Evolutionary conservation across 345 rosid species (phyloP).

Genomic region (Eucalyptus erythrocorys): DNA sequence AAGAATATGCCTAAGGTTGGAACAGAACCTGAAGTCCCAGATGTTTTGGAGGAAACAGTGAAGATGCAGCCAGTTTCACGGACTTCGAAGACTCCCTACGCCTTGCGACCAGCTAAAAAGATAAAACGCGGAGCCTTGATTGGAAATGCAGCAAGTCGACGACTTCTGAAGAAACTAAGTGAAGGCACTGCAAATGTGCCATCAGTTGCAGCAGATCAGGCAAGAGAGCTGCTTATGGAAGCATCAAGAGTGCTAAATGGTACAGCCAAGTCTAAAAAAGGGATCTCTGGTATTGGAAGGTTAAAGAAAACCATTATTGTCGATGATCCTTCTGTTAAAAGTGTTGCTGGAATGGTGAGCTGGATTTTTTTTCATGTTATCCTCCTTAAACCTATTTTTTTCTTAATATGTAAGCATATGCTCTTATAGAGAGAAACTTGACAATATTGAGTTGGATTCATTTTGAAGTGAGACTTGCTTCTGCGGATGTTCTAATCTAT

Average conservation of each 20-base stretch:
- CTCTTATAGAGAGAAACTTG: not conserved
- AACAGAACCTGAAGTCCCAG: not conserved
- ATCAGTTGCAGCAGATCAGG: not conserved
- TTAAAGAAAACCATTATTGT: not conserved
- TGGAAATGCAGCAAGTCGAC: not conserved
- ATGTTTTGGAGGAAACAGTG: not conserved
- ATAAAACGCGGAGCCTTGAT: not conserved
- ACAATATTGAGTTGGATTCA: not conserved
- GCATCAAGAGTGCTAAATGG: not conserved
- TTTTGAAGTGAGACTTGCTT: not conserved
- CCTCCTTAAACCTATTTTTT: not conserved
- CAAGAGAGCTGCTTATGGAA: not conserved
- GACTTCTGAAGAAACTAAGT: not conserved
- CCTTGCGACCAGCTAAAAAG: not conserved
- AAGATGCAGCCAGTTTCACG: not conserved
- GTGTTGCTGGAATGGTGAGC: not conserved
- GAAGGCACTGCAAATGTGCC: not conserved
- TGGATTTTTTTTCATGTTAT: not conserved
- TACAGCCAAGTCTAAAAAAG: not conserved
- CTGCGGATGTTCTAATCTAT: not conserved
- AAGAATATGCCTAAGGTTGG: not conserved
- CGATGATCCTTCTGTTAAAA: not conserved
- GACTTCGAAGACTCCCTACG: not conserved
- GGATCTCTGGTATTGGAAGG: not conserved
- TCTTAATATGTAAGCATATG: not conserved